A percentile compares a stretch with the other conserved stretches of the same genome.
Conservation (phyloP, 2,329 filamentous ascomycete genomes). For the Scopulariopsis brevicaulis region DNA sequence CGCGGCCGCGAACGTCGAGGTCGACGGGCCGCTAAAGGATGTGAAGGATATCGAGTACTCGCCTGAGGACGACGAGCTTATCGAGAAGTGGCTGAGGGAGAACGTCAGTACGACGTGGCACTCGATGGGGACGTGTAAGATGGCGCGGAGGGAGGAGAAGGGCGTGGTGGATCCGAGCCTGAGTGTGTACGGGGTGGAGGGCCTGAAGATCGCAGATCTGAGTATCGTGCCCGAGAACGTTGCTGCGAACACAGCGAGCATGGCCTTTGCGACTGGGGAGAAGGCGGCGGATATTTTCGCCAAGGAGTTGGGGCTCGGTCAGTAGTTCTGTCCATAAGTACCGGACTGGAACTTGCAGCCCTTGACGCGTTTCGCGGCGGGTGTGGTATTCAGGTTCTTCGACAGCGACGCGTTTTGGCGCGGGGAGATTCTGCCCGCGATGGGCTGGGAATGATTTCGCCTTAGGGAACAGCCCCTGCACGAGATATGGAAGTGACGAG, state of each 20-base stretch:
- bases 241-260: conserved; percentile 29
- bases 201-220: conserved; percentile 24
- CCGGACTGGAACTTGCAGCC: too few relatives aligned
- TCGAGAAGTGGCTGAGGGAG: conserved; percentile 28
- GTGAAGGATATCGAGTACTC: conserved; percentile 31
- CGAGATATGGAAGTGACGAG: too few relatives aligned
- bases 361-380: too few relatives aligned
- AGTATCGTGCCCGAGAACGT: conserved; percentile 26
- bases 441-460: too few relatives aligned
- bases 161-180: conserved; percentile 28
- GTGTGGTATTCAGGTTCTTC: too few relatives aligned
- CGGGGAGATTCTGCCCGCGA: too few relatives aligned
- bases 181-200: conserved; percentile 26
- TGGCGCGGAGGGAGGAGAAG: conserved; percentile 22
- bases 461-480: too few relatives aligned
- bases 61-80: conserved; percentile 32
- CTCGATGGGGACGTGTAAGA: conserved; percentile 28
- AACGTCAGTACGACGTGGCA: conserved; percentile 29
- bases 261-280: conserved; percentile 31
- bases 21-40: conserved; percentile 12
- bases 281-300: conserved; percentile 22
- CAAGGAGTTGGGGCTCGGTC: conserved; percentile 11
- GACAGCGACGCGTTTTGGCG: too few relatives aligned
- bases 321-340: too few relatives aligned
- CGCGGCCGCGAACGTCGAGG: conserved; percentile 20